Base-by-base conservation (phyloP, 306 rosid species). In the Calophaca sinica region DNA sequence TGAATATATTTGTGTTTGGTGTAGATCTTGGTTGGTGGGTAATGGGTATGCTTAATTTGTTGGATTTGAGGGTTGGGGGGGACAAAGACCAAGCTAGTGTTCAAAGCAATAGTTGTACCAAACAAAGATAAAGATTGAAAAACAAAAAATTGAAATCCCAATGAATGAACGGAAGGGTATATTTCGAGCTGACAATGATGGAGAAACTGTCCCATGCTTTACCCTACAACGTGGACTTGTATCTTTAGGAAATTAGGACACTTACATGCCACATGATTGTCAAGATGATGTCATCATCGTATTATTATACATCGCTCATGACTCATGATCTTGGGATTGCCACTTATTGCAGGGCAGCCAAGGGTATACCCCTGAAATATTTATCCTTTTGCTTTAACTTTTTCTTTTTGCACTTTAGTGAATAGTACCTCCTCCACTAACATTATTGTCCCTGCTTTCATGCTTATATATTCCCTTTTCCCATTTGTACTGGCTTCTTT, bases 201-300 rank as follows among this genome's bases (percentile, higher is more conserved):
- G 89, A 84, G 93, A 86, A 88, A 90, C 89, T 90, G 98, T 86
- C 96, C 78, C 93, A 35, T 31, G 87, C 93, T 92, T 94, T 91
- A 80, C 88, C 96, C 87, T 69, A 84, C 97, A 94, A 57, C 51
- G 48, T 32, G 75, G 53, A 51, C 75, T 70, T 55, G 66, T 66
- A 7, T 70, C 62, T 72, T 78, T 45, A n/a, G 68, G 84, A 84
- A 38, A 60, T 77, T 74, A 8, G 77, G 74, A 86, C 82, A 68
- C 79, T 79, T 82, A 68, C 69, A 57, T 49, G 77, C 84, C 93
- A 91, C 87, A 87, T 89, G 84, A 80, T 66, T 66, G 36, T 50
- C 75, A 66, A 62, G 61, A 57, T 81, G 82, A 86, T 81, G 88
- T 89, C 97, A 89, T 63, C 57, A 48, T 42, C 14, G n/a, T 45